Evolutionary conservation across 345 rosid species (phyloP).

Genomic region (Populus tremula): DNA sequence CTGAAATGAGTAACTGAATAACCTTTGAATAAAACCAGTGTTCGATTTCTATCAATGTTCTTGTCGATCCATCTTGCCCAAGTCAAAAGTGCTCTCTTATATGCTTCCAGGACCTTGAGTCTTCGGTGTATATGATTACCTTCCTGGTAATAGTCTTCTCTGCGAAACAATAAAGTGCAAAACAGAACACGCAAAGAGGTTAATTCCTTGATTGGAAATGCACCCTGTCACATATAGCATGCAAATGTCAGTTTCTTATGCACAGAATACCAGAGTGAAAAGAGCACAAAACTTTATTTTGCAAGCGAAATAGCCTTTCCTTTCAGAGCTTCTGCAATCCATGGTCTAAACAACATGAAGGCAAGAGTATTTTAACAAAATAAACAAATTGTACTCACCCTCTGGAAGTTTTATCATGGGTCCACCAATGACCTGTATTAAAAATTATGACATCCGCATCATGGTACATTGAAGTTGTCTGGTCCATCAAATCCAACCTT

Average conservation of each 20-base stretch:
- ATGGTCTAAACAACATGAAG: neutral
- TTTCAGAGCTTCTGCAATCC: neutral
- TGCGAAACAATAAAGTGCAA: conserved; percentile 19
- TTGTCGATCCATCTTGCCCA: conserved; percentile 87
- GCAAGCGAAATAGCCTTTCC: neutral
- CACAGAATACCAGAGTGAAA: neutral
- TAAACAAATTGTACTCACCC: conserved; percentile 45
- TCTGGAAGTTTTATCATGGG: conserved; percentile 87
- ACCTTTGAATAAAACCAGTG: conserved; percentile 71
- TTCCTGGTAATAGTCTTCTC: conserved; percentile 89
- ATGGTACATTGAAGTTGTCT: conserved; percentile 57
- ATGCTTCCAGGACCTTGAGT: conserved; percentile 78
- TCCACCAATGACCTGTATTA: conserved; percentile 99
- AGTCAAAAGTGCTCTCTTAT: conserved; percentile 68
- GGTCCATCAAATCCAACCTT: conserved; percentile 83
- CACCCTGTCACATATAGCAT: neutral
- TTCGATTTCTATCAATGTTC: conserved; percentile 47
- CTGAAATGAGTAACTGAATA: conserved; percentile 86
- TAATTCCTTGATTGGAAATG: neutral
- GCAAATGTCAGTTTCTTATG: neutral
- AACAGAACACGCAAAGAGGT: neutral
- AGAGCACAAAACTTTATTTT: neutral
- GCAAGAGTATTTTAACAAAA: neutral
- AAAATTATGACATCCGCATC: conserved; percentile 79
- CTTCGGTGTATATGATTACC: conserved; percentile 64